Base-by-base conservation (phyloP, 192 early-diverging fungal genomes). In the Entomortierella beljakovae region DNA sequence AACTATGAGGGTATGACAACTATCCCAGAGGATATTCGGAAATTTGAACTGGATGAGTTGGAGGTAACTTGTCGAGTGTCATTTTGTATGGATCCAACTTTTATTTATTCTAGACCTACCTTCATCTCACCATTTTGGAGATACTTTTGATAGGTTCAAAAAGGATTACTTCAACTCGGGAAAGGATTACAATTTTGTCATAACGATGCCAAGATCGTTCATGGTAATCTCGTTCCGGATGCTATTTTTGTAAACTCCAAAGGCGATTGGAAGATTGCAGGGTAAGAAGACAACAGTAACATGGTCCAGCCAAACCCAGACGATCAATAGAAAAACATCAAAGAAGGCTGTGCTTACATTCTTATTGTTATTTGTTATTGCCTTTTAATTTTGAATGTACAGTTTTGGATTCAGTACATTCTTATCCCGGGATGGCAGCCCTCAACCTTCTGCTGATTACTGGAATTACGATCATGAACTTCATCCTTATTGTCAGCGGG, bases 181-280 rank as follows among this genome's bases (percentile, higher is more conserved):
- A 89, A 88, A 63, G 94, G 86, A n/a, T 81, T 96, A 9, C 83
- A 88, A 54, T 96, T 96, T 61, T 84, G 93, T 53, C 93, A 94
- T 50, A 57, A 74, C 34, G 91, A 93, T 68, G 93, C 90, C 49
- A 85, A 83, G 3, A 82, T 93, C 34, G 89, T 93, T 57, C 95
- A 96, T 62, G 87, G 88, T 7, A 91, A 92, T 62, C 57, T 96
- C 25, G 87, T 83, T 28, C 93, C 95, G 1, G 85, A 88, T 20
- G 86, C 92, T 38, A 84, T 96, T 13, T 90, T 91, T 84, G 84
- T 96, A 51, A 92, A 93, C 64, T 81, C 86, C n/a, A 90, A 89
- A 67, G 91, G 93, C 33, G 93, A 94, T 66, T 94, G 93, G 93
- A 94, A 92, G 70, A 83, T 94, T 69, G 91, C 88, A 70, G 93